phyloP scores from a whole-genome alignment of 495 filamentous ascomycete species.

The Elaphomyces granulatus region DNA sequence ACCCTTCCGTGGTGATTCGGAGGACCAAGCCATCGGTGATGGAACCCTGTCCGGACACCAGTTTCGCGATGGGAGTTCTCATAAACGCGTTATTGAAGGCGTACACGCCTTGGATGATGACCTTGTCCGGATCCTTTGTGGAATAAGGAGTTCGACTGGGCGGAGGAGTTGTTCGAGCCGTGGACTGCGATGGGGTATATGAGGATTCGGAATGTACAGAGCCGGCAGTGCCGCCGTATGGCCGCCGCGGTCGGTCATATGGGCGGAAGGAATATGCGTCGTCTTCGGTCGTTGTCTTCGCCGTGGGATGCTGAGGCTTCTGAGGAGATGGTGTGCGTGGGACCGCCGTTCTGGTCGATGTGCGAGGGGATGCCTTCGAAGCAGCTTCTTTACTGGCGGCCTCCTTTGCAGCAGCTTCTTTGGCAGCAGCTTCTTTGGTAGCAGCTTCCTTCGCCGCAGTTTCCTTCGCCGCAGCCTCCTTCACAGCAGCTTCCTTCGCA shows the following conservation, averaged over 20 bases:
- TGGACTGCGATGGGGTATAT: conserved; percentile 67
- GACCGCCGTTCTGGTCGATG: conserved; percentile 17
- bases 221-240: conserved; percentile 32
- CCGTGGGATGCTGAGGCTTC: conserved; percentile 42
- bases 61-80: conserved; percentile 64
- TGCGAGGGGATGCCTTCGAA: conserved; percentile 15
- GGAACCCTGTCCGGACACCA: conserved; percentile 57
- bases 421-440: conserved; percentile 7
- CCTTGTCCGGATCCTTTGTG: conserved; percentile 86
- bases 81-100: conserved; percentile 73
- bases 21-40: conserved; percentile 81
- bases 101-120: conserved; percentile 84
- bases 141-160: conserved; percentile 60
- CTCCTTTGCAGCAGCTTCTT: conserved; percentile 14
- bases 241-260: conserved; percentile 58
- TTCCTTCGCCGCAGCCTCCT: conserved; percentile 14
- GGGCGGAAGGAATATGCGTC: conserved; percentile 65
- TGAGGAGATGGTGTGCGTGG: conserved; percentile 36
- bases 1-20: conserved; percentile 71
- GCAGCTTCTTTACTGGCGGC: conserved; percentile 17
- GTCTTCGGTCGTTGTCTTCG: conserved; percentile 53
- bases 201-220: conserved; percentile 72
- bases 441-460: conserved; percentile 21
- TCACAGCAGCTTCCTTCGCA: conserved; percentile 24
- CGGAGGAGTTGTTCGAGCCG: conserved; percentile 71